Base-by-base conservation (phyloP, 805 yeast genomes). In the Metschnikowia baotianmanensis region DNA sequence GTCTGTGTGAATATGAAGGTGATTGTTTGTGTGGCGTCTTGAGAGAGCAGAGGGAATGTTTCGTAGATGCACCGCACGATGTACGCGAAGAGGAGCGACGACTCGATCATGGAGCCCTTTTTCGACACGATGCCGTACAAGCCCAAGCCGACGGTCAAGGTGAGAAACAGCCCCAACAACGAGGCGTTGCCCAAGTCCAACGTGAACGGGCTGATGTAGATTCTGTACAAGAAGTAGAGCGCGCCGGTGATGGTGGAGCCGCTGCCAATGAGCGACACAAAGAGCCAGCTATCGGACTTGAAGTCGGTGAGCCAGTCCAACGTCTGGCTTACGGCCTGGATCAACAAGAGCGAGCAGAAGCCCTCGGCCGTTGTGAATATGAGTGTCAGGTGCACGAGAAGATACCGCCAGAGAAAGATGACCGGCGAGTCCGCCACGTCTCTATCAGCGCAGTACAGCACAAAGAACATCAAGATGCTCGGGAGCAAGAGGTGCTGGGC, bases 61-160 rank as follows among this genome's bases (percentile, higher is more conserved):
- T 90, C 95, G 61, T 93, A 93, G 46, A 90, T 80, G 54, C 96
- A 88, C 58, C 95, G 85, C 21, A 93, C 96, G 46, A 91, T 82
- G 62, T 93, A 93, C 7, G 95, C 91, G 58, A 89, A 82, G 54
- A 93, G 72, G 43, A 91, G 65, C 10, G 96, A 84, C 23, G 89
- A 77, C 63, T 93, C 99, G 37, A 90, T 75, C n/a, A 91, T 82
- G n/a, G 91, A 82, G 3, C 97, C 97, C 45, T 77, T 78, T 6
- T 83, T 83, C 2, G 91, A 79, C 16, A 85, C 75, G 24, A 93
- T 87, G 2, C 97, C 99, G 61, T 77, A 88, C 3, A 86, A 60
- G 1, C 96, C 88, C 26, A 93, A 61, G 15, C 86, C 78, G 1
- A 79, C 66, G 2, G 93, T 83, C 36, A 82, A 63, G 0, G 97